Evolutionary conservation across 2,329 filamentous ascomycete genomes (phyloP).

Genomic region (Beauveria sp.): DNA sequence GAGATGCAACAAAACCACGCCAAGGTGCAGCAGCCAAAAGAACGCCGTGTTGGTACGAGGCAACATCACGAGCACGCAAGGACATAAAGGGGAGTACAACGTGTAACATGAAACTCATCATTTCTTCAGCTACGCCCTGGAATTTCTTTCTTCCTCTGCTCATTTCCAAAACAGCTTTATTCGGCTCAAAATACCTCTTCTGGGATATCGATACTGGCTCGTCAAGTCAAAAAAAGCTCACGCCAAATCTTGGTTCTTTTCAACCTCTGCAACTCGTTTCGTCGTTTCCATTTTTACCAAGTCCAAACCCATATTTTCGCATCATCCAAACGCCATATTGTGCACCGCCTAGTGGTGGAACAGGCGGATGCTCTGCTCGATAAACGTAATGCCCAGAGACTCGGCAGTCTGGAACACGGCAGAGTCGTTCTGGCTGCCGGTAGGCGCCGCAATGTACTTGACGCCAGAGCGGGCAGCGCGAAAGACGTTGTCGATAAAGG

Average conservation of each 20-base stretch:
- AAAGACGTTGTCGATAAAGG: conserved; percentile 97
- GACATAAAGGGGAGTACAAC: not conserved
- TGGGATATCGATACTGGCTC: not conserved
- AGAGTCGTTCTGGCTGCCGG: conserved; percentile 78
- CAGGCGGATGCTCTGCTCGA: conserved; percentile 86
- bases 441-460: conserved; percentile 93
- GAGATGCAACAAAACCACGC: no score
- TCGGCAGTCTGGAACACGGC: conserved; percentile 83
- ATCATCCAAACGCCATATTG: no score
- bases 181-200: not conserved
- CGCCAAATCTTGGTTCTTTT: not conserved
- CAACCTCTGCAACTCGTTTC: not conserved
- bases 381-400: conserved; percentile 85
- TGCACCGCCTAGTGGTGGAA: conserved; percentile 72
- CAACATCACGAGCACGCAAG: not conserved
- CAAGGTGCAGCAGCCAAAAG: no score
- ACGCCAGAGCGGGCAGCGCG: conserved; percentile 78
- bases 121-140: not conserved
- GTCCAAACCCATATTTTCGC: no score
- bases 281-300: not conserved
- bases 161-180: not conserved
- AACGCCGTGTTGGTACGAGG: no score
- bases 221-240: no score
- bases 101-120: not conserved
- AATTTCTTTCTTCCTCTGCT: not conserved